Percentiles rank a stretch among this genome's conserved stretches.
Conservation (phyloP, 2,329 filamentous ascomycete species). For the Trichoderma atroviride region DNA sequence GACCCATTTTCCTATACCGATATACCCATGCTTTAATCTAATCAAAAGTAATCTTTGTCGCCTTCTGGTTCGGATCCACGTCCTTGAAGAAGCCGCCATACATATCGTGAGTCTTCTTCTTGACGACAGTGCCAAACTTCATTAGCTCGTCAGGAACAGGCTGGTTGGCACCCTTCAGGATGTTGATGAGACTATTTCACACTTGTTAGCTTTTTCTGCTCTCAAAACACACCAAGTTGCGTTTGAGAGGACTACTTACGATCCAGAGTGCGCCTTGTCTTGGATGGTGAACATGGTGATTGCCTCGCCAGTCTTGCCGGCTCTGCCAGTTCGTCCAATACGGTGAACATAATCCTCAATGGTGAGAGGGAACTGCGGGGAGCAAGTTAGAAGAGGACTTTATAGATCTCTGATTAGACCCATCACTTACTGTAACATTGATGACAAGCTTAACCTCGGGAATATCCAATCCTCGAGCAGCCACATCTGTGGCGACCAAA, state of each 20-base stretch:
- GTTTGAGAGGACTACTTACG: conserved; percentile 57
- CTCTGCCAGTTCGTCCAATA: conserved; percentile 92
- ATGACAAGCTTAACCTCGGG: conserved; percentile 93
- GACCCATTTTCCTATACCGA: conserved; percentile 8
- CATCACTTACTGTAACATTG: conserved; percentile 73
- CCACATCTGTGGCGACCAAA: conserved; percentile 93
- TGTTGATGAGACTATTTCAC: conserved; percentile 76
- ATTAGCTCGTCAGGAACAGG: conserved; percentile 85
- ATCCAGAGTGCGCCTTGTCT: conserved; percentile 88
- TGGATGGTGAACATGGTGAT: conserved; percentile 95
- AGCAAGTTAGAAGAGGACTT: conserved; percentile 30
- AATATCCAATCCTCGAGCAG: conserved; percentile 91
- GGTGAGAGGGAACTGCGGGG: conserved; percentile 77
- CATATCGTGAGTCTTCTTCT: conserved; percentile 95
- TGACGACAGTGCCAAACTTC: conserved; percentile 97
- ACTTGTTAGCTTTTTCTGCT: conserved; percentile 26
- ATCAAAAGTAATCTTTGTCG: conserved; percentile 92
- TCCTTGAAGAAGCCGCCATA: conserved; percentile 98
- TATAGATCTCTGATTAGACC: neutral
- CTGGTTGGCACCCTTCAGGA: conserved; percentile 91
- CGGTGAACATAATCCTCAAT: conserved; percentile 98
- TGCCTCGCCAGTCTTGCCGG: conserved; percentile 83
- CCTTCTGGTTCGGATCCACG: conserved; percentile 77
- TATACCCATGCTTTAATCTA: conserved; percentile 35
- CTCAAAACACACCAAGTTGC: neutral